Conservation (phyloP, 1,139 yeast genomes). For the Suhomyces terraborum region DNA sequence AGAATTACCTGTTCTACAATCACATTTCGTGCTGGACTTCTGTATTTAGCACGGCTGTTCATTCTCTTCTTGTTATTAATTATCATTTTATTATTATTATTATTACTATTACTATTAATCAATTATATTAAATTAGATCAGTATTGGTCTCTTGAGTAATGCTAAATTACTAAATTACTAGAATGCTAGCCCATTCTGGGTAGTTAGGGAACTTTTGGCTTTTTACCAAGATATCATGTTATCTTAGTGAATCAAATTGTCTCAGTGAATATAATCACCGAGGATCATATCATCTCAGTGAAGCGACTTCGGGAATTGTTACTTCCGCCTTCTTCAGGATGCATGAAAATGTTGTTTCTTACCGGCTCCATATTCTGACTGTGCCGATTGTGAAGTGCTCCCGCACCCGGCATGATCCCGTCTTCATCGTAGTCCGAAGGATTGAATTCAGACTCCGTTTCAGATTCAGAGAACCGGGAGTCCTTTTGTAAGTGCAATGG, state of each 20-base stretch:
- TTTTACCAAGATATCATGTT: neutral
- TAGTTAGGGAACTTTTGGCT: neutral
- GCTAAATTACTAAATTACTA: neutral
- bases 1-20: too few relatives aligned
- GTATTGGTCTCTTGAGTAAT: neutral
- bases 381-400: slow-evolving; percentile 8
- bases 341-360: slow-evolving; percentile 11
- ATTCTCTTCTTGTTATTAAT: too few relatives aligned
- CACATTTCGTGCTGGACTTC: too few relatives aligned
- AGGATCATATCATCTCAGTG: slow-evolving; percentile 26
- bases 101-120: too few relatives aligned
- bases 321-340: slow-evolving; percentile 20
- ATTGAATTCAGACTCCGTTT: slow-evolving; percentile 19
- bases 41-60: too few relatives aligned
- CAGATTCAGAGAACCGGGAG: slow-evolving; percentile 13
- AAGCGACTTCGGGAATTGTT: slow-evolving; percentile 29
- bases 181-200: neutral
- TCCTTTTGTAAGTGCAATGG: slow-evolving; percentile 13
- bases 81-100: too few relatives aligned
- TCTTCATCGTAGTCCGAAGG: slow-evolving; percentile 26
- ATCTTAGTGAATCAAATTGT: neutral
- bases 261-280: too few relatives aligned
- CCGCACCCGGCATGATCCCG: slow-evolving; percentile 18
- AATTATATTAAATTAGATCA: neutral
- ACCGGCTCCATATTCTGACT: slow-evolving; percentile 14